Evolutionary conservation across 2,329 filamentous ascomycete species (phyloP).

Genomic region (Hymenoscyphus occultus): DNA sequence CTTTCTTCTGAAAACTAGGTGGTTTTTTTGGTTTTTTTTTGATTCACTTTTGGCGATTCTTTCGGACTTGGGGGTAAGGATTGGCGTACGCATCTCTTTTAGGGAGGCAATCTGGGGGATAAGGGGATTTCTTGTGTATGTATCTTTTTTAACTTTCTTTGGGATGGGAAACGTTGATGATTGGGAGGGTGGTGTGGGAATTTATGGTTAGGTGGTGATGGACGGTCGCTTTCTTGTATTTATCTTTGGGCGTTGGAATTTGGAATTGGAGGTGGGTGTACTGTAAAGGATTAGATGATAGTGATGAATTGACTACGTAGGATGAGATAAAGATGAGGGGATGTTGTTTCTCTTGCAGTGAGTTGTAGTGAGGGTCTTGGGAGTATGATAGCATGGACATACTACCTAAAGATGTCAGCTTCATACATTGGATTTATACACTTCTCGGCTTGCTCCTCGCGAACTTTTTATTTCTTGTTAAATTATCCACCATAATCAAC

Average conservation of each 20-base stretch:
- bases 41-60: background rate
- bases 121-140: background rate
- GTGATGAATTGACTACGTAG: too few species aligned
- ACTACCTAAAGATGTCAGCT: too few species aligned
- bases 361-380: too few species aligned
- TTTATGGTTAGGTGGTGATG: background rate
- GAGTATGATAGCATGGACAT: too few species aligned
- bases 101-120: background rate
- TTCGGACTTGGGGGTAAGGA: background rate
- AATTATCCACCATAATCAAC: too few species aligned
- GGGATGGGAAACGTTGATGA: background rate
- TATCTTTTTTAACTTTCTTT: background rate
- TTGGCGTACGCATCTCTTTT: background rate
- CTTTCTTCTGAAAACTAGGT: background rate
- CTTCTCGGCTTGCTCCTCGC: too few species aligned
- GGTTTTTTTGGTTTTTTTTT: background rate
- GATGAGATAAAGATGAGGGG: too few species aligned
- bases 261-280: background rate
- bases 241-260: background rate
- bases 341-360: too few species aligned
- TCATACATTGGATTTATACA: too few species aligned
- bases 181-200: background rate
- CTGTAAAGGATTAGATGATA: background rate
- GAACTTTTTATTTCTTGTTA: too few species aligned
- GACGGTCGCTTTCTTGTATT: constrained; percentile 4